phyloP scores from a whole-genome alignment of 2,329 filamentous ascomycete species.

The Pseudocercospora pini-densiflorae region DNA sequence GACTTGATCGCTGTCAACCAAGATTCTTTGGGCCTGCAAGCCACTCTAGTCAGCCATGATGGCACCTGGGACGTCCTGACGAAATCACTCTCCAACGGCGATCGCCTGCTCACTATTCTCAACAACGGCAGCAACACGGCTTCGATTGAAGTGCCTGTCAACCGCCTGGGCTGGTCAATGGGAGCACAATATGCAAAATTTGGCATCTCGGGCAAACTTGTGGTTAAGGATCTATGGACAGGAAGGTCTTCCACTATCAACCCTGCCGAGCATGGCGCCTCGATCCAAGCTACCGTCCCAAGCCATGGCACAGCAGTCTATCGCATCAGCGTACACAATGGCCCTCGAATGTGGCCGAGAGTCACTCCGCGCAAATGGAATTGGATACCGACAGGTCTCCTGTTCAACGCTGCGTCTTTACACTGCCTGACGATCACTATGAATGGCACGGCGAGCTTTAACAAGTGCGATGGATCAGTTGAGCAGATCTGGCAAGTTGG shows the following conservation, averaged over 20 bases:
- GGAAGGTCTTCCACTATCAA: not conserved
- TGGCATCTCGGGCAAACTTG: not conserved
- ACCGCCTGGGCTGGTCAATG: not conserved
- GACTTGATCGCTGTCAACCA: slow-evolving; percentile 7
- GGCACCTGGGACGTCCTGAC: slow-evolving; percentile 4
- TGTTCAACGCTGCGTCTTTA: not conserved
- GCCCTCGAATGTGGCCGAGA: too few species aligned
- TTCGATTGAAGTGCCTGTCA: not conserved
- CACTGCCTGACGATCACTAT: not conserved
- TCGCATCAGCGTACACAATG: not conserved
- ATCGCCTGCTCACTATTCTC: slow-evolving; percentile 2
- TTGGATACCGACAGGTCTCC: not conserved
- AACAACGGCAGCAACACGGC: slow-evolving; percentile 1
- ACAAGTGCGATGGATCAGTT: not conserved
- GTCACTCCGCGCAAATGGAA: not conserved
- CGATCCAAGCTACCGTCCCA: not conserved
- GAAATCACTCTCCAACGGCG: not conserved
- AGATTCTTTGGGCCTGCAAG: not conserved
- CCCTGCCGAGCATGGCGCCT: not conserved
- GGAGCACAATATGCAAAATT: not conserved
- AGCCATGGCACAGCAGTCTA: not conserved
- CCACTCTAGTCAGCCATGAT: slow-evolving; percentile 3
- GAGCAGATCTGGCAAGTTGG: not conserved
- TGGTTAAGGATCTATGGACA: not conserved
- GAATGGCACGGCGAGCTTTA: not conserved